Evolutionary conservation across 768 basidiomycete genomes (phyloP), one percentile per base, ranked within the genome.

Genomic region (Leccinum aurantiacum): DNA sequence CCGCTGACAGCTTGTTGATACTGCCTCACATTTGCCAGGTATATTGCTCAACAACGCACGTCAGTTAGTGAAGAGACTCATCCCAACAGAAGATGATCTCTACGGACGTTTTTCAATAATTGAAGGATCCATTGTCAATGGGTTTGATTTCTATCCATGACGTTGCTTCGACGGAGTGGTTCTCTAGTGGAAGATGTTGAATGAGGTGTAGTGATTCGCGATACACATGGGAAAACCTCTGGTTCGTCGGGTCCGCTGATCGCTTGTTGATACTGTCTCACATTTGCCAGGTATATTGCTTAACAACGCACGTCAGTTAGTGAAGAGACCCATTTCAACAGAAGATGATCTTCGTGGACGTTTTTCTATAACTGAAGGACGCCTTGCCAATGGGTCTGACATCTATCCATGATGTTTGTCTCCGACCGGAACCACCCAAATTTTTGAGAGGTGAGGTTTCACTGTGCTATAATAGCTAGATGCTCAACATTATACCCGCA

Each of bases 1-100:
- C 29, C 29, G n/a, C 60, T 51, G 25, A 51, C 37, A 58, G 55
- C 50, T 14, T n/a, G 24, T 17, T 50, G 53, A 60, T 54, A 46
- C 53, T 53, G 31, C 38, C 58, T 57, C 56, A 59, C 55, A 48
- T 31, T 6, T 35, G 19, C 24, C 65, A 88, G 91, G 91, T 25
- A 80, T 91, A 54, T 78, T 93, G 59, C 73, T 95, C 58, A 94
- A 97, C 74, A 95, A 94, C 64, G 95, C 95, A 1, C 93, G 93
- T 69, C 82, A 86, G 22, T 75, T 93, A 37, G 76, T 94, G 37
- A 79, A 77, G 56, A 82, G 82, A 58, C 90, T 90, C 0, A 74
- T 80, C 19, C 79, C 85, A 57, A 89, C 87, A 0, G 83, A 90
- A 65, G 76, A 73, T 31, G 85, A 90, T 25, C 24, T 25, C 24